Evolutionary conservation across 306 rosid genomes (phyloP), one percentile per base, ranked within the genome.

Genomic region (Gillenia trifoliata): DNA sequence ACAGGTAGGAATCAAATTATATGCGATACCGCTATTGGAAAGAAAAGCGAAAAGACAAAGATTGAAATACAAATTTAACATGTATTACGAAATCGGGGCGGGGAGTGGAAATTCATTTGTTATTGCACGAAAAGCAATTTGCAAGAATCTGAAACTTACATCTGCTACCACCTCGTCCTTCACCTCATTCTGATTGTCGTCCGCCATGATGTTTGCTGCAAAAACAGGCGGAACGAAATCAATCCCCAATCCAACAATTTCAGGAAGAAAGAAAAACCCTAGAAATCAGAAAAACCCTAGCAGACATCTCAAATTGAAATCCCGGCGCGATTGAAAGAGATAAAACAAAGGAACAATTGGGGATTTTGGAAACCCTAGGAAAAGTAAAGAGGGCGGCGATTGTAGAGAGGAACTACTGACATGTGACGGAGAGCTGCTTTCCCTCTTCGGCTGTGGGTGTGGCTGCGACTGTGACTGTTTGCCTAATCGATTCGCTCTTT

Each of bases 191-290:
- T 28, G 89, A 57, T 67, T 57, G 69, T 88, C 92, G 8, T 89
- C 93, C 1, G 81, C 93, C 96, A 92, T 92, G 76, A 89, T 89
- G 77, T 56, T 78, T 80, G 68, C 96, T 89, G 85, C 63, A 80
- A 52, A 59, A 70, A 25, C 41, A 56, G 31, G 9, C 65, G 34
- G 33, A 74, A 41, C 28, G 6, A 15, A 9, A 9, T 64, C 68
- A 31, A 33, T 11, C 28, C 36, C 45, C 5, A 62, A 30, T 8
- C 41, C 38, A 41, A 70, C 25, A 54, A 54, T 8, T 19, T 19
- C 60, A n/a, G 8, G 12, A 20, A 2, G 12, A n/a, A 33, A 8
- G 22, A 6, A 5, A 64, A 64, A 19, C 26, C 7, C 38, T 2
- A 61, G 10, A 29, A 29, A 29, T 16, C 23, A 17, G 66, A 17